Conservation (phyloP, 441 rosid genomes). For the Populus hybrid region DNA sequence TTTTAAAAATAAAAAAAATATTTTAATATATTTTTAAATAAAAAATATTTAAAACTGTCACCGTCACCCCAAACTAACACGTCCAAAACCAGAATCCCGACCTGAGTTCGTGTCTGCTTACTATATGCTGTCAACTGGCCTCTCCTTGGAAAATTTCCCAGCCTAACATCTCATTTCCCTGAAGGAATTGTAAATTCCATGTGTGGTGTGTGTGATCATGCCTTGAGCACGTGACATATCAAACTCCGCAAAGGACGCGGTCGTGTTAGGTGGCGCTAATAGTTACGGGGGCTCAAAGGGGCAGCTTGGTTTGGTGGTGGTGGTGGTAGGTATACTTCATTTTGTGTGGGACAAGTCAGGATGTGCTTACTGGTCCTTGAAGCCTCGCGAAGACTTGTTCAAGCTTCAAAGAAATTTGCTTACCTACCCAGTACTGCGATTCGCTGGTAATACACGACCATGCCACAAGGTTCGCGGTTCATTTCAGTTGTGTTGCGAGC, state of each 20-base stretch:
- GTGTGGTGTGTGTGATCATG: background rate
- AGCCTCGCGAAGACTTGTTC: slow-evolving; percentile 5
- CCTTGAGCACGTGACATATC: slow-evolving; percentile 12
- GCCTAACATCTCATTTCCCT: background rate
- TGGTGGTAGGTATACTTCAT: background rate
- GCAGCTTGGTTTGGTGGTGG: slow-evolving; percentile 13
- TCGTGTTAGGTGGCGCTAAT: slow-evolving; percentile 25
- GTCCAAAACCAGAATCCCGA: background rate
- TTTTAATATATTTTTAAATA: too few relatives aligned
- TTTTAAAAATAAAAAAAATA: too few relatives aligned
- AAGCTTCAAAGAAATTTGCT: background rate
- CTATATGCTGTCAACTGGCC: background rate
- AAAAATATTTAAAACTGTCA: too few relatives aligned
- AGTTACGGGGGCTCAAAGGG: slow-evolving; percentile 13
- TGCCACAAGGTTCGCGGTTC: background rate
- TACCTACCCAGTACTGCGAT: background rate
- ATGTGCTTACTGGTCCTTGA: slow-evolving; percentile 11
- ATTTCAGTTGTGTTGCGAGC: background rate
- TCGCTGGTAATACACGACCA: background rate
- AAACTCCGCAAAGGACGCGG: slow-evolving; percentile 12
- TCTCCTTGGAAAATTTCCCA: background rate
- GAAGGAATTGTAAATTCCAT: background rate
- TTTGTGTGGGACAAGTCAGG: background rate
- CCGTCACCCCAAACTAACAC: too few relatives aligned
- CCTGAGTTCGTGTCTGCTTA: background rate